These are phyloP conservation scores for Wallacemonas rigidus DNA, from an alignment of 208 protist genomes.

Conservation along the genomic window DNA sequence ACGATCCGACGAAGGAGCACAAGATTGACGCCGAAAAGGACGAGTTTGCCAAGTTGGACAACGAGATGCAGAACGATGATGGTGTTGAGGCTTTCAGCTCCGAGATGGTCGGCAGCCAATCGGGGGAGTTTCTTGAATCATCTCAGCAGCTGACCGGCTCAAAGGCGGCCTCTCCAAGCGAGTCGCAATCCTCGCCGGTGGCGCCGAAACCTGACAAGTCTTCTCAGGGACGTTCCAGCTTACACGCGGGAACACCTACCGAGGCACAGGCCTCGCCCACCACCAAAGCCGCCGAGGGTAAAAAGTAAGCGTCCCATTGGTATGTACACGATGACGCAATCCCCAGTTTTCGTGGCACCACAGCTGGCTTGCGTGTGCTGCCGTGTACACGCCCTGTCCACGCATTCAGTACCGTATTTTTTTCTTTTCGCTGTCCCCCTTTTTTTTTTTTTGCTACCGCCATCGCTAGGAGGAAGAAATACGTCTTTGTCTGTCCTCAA, in stretches of 20 bases:
- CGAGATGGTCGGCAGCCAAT: slow-evolving; percentile 13
- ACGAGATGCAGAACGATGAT: slow-evolving; percentile 19
- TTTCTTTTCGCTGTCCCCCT: not conserved
- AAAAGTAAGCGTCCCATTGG: not conserved
- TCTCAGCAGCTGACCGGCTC: slow-evolving; percentile 16
- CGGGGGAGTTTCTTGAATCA: slow-evolving; percentile 10
- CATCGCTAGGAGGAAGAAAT: too few relatives aligned
- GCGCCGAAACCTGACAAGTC: not conserved
- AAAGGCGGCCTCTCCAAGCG: slow-evolving; percentile 1
- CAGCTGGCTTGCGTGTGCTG: too few relatives aligned
- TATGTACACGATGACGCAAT: not conserved
- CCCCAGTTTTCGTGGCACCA: too few relatives aligned
- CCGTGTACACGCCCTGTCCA: too few relatives aligned
- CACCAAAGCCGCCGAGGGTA: not conserved
- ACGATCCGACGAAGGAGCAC: slow-evolving; percentile 59
- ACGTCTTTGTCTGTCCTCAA: too few relatives aligned
- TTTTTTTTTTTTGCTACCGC: slow-evolving; percentile 13
- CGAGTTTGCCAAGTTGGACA: slow-evolving; percentile 15
- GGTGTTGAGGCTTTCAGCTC: slow-evolving; percentile 10
- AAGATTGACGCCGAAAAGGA: slow-evolving; percentile 15
- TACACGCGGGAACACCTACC: not conserved
- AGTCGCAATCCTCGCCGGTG: slow-evolving; percentile 10
- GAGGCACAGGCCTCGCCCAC: not conserved
- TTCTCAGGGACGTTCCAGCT: not conserved
- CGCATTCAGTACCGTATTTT: not conserved